Percentiles rank a stretch among this genome's conserved stretches.
Evolutionary conservation across 495 filamentous ascomycete species (phyloP).

Genomic region (Neurospora sp.): DNA sequence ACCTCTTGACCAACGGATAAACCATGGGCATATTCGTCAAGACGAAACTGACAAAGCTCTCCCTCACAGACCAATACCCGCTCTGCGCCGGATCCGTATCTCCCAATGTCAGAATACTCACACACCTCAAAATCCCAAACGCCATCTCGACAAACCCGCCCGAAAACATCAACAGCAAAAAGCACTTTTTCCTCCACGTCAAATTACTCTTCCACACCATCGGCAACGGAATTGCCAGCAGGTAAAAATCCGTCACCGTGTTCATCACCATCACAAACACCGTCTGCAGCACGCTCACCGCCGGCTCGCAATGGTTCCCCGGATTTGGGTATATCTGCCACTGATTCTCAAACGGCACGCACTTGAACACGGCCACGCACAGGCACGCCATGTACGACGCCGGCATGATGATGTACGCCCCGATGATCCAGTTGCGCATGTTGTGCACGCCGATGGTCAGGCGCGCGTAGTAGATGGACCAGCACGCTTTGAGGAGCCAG

Average conservation of each 20-base stretch:
- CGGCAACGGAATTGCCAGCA: conserved; percentile 43
- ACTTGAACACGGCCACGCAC: conserved; percentile 43
- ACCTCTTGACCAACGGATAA: conserved; percentile 32
- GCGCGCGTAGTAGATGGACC: conserved; percentile 51
- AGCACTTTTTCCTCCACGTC: conserved; percentile 35
- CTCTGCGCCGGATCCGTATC: conserved; percentile 16
- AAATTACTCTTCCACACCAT: conserved; percentile 42
- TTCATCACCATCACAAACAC: conserved; percentile 39
- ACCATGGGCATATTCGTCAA: conserved; percentile 45
- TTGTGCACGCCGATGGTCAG: conserved; percentile 35
- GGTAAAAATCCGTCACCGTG: conserved; percentile 41
- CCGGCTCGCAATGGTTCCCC: conserved; percentile 43
- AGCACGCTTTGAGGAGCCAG: conserved; percentile 49
- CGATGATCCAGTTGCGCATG: conserved; percentile 32
- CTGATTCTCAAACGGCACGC: conserved; percentile 38
- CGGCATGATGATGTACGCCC: conserved; percentile 43
- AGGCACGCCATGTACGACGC: conserved; percentile 45
- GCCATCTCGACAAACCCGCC: conserved; percentile 42
- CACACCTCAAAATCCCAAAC: conserved; percentile 33
- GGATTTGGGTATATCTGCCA: conserved; percentile 50
- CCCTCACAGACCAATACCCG: conserved; percentile 38
- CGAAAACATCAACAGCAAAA: conserved; percentile 38
- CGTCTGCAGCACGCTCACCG: conserved; percentile 34
- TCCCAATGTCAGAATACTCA: conserved; percentile 33
- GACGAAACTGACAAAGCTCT: conserved; percentile 43